Evolutionary conservation across 495 filamentous ascomycete species (phyloP).

Genomic region (Podospora pseudocomata): DNA sequence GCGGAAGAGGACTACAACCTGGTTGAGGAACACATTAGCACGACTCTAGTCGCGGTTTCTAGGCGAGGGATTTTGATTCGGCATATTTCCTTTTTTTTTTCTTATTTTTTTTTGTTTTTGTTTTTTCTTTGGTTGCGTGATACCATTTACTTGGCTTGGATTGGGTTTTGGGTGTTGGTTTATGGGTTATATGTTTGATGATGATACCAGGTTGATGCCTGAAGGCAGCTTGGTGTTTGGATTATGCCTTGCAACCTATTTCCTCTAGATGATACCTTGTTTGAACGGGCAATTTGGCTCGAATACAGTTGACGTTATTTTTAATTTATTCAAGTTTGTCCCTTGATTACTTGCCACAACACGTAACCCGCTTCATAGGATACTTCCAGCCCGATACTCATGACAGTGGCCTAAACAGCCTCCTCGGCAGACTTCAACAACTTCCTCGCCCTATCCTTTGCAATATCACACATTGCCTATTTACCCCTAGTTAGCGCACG

Average conservation of each 20-base stretch:
- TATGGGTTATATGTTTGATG: background rate
- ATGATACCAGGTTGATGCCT: background rate
- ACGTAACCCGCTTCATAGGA: no score
- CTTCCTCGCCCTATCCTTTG: constrained; percentile 44
- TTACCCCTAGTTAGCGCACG: background rate
- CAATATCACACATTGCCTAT: constrained; percentile 52
- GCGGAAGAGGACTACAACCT: background rate
- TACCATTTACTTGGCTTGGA: background rate
- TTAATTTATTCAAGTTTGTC: background rate
- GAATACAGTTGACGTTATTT: background rate
- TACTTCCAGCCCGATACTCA: no score
- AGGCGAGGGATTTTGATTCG: no score
- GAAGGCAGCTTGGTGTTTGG: background rate
- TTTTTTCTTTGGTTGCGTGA: background rate
- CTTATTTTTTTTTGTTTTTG: background rate
- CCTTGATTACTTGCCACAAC: no score
- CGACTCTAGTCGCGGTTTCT: background rate
- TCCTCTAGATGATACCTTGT: background rate
- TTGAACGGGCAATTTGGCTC: background rate
- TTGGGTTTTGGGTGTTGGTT: background rate
- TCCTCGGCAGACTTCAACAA: constrained; percentile 29
- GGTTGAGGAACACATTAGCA: background rate
- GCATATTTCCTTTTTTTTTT: background rate
- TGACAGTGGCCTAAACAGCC: constrained; percentile 6
- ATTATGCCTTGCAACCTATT: background rate